Evolutionary conservation across 441 rosid genomes (phyloP).

Genomic region (Pelargonium cotyledonis): DNA sequence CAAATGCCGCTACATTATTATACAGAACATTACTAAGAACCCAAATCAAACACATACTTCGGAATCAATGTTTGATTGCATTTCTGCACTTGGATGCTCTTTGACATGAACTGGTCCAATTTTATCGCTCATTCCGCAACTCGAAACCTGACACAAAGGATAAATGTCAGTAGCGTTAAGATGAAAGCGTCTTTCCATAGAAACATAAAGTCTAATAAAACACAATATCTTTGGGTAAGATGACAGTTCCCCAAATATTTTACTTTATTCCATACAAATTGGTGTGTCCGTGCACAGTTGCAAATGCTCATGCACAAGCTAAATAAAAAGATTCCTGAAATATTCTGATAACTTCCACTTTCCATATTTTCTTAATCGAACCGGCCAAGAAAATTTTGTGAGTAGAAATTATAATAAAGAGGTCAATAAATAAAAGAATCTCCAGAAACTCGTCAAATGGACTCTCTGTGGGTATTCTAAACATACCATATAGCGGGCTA

Average conservation of each 20-base stretch:
- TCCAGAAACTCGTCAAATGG: not conserved
- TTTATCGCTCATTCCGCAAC: constrained; percentile 90
- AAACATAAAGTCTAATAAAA: not conserved
- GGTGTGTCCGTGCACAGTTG: too few species aligned
- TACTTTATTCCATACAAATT: too few species aligned
- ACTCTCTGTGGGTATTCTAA: not conserved
- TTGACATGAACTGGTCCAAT: constrained; percentile 89
- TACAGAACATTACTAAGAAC: not conserved
- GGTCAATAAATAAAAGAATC: too few species aligned
- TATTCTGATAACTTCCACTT: too few species aligned
- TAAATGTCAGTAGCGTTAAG: constrained; percentile 8
- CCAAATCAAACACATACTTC: constrained; percentile 42
- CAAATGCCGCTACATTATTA: not conserved
- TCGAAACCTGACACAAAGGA: constrained; percentile 53
- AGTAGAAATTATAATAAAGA: too few species aligned
- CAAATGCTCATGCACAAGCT: too few species aligned
- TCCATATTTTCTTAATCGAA: too few species aligned
- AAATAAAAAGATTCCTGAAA: too few species aligned
- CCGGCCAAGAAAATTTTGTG: too few species aligned
- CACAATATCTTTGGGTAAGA: too few species aligned
- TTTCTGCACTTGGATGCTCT: constrained; percentile 90
- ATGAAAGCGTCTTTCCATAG: not conserved
- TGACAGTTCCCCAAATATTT: too few species aligned
- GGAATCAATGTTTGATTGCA: constrained; percentile 92
- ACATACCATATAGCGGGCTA: constrained; percentile 87